These are phyloP conservation scores for Penicillium pulvis DNA, from an alignment of 495 filamentous ascomycete species.

Conservation along the genomic window DNA sequence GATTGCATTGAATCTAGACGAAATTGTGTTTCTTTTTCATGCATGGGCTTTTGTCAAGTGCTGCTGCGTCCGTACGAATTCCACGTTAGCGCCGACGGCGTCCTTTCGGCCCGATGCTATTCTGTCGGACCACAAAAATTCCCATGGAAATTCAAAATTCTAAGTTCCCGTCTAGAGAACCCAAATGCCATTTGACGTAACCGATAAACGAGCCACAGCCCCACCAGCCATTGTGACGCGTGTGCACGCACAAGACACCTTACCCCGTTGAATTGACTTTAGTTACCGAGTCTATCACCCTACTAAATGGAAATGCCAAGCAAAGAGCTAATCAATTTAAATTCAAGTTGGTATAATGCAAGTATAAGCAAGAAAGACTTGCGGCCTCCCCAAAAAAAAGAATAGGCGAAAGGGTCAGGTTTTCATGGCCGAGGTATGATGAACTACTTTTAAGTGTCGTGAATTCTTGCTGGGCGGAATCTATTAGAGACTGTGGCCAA, in stretches of 20 bases:
- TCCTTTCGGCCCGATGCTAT: background rate
- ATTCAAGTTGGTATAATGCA: background rate
- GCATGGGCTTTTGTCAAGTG: background rate
- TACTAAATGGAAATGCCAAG: background rate
- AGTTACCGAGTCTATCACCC: too few relatives aligned
- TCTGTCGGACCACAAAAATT: slow-evolving; percentile 3
- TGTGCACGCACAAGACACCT: slow-evolving; percentile 1
- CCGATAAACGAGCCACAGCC: background rate
- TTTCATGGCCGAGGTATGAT: too few relatives aligned
- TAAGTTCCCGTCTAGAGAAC: background rate
- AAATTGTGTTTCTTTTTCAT: background rate
- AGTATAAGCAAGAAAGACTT: too few relatives aligned
- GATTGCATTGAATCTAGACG: slow-evolving; percentile 10
- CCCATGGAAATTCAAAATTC: background rate
- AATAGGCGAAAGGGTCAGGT: background rate
- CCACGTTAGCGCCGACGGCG: background rate
- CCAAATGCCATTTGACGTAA: background rate
- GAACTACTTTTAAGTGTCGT: background rate
- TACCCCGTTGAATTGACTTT: background rate
- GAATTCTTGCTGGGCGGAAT: too few relatives aligned
- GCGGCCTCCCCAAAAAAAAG: background rate
- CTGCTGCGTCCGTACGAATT: too few relatives aligned
- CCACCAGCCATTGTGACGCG: slow-evolving; percentile 1
- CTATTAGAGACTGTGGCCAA: too few relatives aligned
- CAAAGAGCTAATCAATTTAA: background rate